These are phyloP conservation scores for Hirschfeldia incana DNA, from an alignment of 345 rosid species.

Conservation along the genomic window DNA sequence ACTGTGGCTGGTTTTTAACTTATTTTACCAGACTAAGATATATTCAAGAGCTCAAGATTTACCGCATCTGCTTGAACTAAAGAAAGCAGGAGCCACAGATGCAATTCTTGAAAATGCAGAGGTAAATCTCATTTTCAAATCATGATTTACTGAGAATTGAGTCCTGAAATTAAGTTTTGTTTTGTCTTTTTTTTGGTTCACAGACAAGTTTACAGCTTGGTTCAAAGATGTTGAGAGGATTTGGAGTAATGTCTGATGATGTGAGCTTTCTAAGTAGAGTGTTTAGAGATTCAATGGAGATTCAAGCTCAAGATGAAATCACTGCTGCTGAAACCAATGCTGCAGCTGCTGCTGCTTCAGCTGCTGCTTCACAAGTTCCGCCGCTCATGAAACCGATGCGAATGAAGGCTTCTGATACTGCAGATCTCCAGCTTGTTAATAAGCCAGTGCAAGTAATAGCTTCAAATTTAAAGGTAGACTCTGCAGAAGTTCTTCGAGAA, in stretches of 20 bases:
- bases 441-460: conserved; percentile 32
- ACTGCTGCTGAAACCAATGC: conserved; percentile 17
- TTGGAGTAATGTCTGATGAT: conserved; percentile 98
- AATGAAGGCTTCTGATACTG: conserved; percentile 38
- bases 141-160: neutral
- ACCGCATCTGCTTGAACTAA: conserved; percentile 80
- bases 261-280: conserved; percentile 74
- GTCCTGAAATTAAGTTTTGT: conserved; percentile 12
- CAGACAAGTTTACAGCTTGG: conserved; percentile 97
- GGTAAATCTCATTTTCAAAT: conserved; percentile 42
- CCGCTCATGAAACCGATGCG: conserved; percentile 34
- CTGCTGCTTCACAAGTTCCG: conserved; percentile 49
- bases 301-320: conserved; percentile 69
- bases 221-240: conserved; percentile 81
- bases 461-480: conserved; percentile 23
- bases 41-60: conserved; percentile 90
- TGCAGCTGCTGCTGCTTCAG: conserved; percentile 40
- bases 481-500: conserved; percentile 30
- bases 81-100: conserved; percentile 92
- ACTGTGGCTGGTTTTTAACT: conserved; percentile 10
- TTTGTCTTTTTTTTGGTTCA: no score
- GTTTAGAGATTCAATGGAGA: conserved; percentile 82
- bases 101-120: conserved; percentile 89
- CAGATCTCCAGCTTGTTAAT: conserved; percentile 20
- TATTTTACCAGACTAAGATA: conserved; percentile 64